Evolutionary conservation across 768 basidiomycete genomes (phyloP), one percentile per base, ranked within the genome.

Genomic region (Suillus variegatus): DNA sequence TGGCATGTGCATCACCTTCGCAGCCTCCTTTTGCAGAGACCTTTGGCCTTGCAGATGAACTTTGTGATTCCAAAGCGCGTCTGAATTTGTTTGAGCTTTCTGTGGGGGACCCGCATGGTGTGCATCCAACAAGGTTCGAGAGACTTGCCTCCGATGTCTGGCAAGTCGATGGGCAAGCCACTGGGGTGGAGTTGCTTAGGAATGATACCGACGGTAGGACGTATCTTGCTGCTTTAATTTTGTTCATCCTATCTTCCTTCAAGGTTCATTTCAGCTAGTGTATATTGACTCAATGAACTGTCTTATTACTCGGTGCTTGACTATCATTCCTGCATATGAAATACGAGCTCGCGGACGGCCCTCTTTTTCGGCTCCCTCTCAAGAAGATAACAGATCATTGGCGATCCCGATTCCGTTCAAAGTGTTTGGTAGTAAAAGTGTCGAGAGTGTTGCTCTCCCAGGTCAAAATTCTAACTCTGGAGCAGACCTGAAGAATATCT

Each of bases 371-470:
- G 56, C 62, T 8, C 69, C 68, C n/a, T 74, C 74, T n/a, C 41
- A 49, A 4, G 74, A 75, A 0, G 75, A 74, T 32, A 47, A 46
- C 13, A 67, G 71, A 35, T 67, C 78, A 12, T 72, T 86, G n/a
- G 80, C 82, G 1, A 76, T 90, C n/a, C 80, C 88, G 8, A 89
- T 87, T 66, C 83, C 87, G 4, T 88, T 92, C 79, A 92, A 87
- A 72, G 77, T 81, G 1, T 79, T 85, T 16, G 80, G 80, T 63
- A 77, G 77, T 35, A 80, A 73, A n/a, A 85, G 86, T n/a, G 70
- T 80, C 0, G 89, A 90, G 38, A 78, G 81, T 61, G 60, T 84
- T 4, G 47, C 67, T 52, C 69, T 63, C 20, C 67, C 20, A 46
- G 72, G 40, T 69, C 76, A 60, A 60, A 43, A 20, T 64, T 65